Percentiles rank a stretch among this genome's conserved stretches.
phyloP scores from a whole-genome alignment of 2,329 filamentous ascomycete genomes.

The Verticillium zaregamsianum region DNA sequence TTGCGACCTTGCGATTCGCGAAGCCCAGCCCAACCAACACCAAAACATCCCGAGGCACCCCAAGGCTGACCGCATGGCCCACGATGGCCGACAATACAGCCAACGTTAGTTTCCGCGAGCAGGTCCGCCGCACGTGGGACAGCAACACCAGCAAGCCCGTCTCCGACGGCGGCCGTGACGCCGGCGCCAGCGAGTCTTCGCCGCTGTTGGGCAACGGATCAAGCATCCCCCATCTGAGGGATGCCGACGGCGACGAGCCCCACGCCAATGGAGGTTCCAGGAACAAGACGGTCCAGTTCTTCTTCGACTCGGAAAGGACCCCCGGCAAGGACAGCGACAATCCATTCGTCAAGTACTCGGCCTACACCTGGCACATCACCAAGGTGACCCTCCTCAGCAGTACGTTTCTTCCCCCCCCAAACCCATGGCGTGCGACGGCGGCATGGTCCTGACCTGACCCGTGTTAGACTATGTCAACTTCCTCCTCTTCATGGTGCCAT shows the following conservation, averaged over 20 bases:
- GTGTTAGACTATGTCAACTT: conserved; percentile 59
- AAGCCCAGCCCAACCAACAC: background rate
- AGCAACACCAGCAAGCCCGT: conserved; percentile 19
- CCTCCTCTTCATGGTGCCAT: conserved; percentile 67
- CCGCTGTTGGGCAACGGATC: conserved; percentile 36
- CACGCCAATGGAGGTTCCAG: conserved; percentile 14
- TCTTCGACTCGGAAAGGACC: conserved; percentile 45
- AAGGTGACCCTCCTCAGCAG: conserved; percentile 57
- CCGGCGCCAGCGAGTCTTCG: conserved; percentile 30
- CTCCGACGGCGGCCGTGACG: conserved; percentile 10
- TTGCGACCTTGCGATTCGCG: background rate
- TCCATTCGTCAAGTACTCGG: conserved; percentile 37
- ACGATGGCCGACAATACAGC: conserved; percentile 24
- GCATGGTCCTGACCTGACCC: conserved; percentile 2
- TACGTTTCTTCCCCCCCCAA: conserved; percentile 29
- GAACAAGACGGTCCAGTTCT: conserved; percentile 32
- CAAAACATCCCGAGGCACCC: background rate
- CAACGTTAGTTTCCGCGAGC: conserved; percentile 20
- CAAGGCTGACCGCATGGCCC: conserved; percentile 23
- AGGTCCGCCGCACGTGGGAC: conserved; percentile 15
- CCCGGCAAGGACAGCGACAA: conserved; percentile 49
- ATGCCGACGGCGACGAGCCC: conserved; percentile 18
- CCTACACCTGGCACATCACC: conserved; percentile 49
- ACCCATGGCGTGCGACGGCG: background rate
- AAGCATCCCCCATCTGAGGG: background rate